Percentiles rank a stretch among this genome's conserved stretches.
Evolutionary conservation across 805 yeast genomes (phyloP).

Genomic region (Wickerhamiella allomyrinae): DNA sequence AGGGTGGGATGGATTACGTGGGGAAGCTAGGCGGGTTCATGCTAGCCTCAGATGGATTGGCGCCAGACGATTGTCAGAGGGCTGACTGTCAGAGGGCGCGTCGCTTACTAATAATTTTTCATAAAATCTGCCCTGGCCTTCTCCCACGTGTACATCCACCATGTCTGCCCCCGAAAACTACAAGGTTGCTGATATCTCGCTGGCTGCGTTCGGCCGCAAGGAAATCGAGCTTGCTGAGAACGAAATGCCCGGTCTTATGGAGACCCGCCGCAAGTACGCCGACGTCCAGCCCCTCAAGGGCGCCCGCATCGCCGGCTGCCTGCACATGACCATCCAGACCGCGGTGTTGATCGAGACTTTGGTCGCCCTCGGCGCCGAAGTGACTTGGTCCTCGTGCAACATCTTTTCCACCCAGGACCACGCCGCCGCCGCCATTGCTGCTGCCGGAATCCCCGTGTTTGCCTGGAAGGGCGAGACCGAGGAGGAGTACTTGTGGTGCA

Average conservation of each 20-base stretch:
- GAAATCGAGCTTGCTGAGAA: conserved; percentile 98
- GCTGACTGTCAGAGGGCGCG: too few species aligned
- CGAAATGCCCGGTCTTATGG: conserved; percentile 99
- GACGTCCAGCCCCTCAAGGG: conserved; percentile 89
- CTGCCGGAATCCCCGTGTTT: conserved; percentile 96
- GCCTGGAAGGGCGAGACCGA: conserved; percentile 99
- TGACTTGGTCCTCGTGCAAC: conserved; percentile 99
- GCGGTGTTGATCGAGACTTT: conserved; percentile 97
- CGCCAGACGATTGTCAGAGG: too few species aligned
- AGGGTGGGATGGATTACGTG: neutral
- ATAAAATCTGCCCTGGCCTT: neutral
- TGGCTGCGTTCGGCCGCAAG: conserved; percentile 99
- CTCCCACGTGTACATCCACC: conserved; percentile 6
- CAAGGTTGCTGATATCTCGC: conserved; percentile 95
- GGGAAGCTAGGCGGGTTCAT: too few species aligned
- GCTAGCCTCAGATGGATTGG: too few species aligned
- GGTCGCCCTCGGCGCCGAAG: conserved; percentile 97
- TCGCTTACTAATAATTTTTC: too few species aligned
- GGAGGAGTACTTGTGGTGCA: conserved; percentile 98
- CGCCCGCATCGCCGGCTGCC: conserved; percentile 97
- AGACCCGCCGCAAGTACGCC: conserved; percentile 89
- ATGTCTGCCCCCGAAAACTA: conserved; percentile 60
- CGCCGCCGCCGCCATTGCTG: conserved; percentile 99
- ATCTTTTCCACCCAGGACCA: conserved; percentile 99
- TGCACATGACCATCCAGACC: conserved; percentile 99